A percentile compares a stretch with the other conserved stretches of the same genome.
These are phyloP conservation scores for Luffa acutangula DNA, from an alignment of 306 rosid genomes.

Conservation along the genomic window DNA sequence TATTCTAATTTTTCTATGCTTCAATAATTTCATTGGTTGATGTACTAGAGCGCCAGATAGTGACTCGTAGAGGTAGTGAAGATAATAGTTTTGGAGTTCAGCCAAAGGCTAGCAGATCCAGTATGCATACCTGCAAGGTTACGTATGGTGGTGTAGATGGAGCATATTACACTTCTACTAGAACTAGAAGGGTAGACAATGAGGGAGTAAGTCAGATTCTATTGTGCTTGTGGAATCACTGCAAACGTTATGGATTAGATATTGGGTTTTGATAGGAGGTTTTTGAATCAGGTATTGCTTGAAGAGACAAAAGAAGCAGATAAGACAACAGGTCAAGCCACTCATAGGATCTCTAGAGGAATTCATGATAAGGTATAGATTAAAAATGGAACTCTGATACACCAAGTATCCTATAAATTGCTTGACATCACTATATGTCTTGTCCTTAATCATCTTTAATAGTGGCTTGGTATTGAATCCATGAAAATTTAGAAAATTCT, in stretches of 20 bases:
- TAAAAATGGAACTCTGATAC: not conserved
- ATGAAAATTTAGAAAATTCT: not conserved
- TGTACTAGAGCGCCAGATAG: constrained; percentile 25
- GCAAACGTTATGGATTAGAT: not conserved
- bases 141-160: constrained; percentile 84
- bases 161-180: constrained; percentile 64
- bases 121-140: constrained; percentile 47
- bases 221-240: not conserved
- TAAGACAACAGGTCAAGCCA: constrained; percentile 57
- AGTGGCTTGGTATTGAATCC: not conserved
- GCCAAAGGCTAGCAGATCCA: constrained; percentile 15
- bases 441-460: not conserved
- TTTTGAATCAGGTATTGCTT: constrained; percentile 34
- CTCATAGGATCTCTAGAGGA: constrained; percentile 72
- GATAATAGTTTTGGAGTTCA: constrained; percentile 17
- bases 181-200: constrained; percentile 42
- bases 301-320: constrained; percentile 92
- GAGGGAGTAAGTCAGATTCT: constrained; percentile 49
- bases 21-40: constrained; percentile 5
- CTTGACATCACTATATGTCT: not conserved
- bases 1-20: not conserved
- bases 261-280: constrained; percentile 1
- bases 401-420: not conserved
- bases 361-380: constrained; percentile 60
- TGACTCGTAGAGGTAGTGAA: not conserved